These are phyloP conservation scores for Trichoderma atrobrunneum DNA, from an alignment of 2,329 filamentous ascomycete genomes.

Conservation along the genomic window DNA sequence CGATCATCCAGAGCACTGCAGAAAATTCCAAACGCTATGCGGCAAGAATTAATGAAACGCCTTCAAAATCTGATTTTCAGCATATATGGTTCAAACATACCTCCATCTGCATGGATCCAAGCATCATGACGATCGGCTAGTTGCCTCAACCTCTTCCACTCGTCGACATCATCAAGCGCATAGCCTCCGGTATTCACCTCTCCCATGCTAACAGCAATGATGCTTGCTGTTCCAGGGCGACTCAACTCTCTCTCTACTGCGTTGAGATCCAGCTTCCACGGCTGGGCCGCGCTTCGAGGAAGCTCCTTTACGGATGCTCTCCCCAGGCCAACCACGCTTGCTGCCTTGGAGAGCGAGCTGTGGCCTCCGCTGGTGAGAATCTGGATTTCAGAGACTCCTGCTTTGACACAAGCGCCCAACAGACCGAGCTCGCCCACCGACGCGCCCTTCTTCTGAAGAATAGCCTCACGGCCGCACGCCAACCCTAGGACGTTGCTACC, in stretches of 20 bases:
- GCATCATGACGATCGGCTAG: conserved; percentile 71
- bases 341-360: conserved; percentile 80
- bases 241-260: conserved; percentile 60
- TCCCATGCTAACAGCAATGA: conserved; percentile 77
- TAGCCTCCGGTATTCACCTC: conserved; percentile 91
- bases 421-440: conserved; percentile 70
- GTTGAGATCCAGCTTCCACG: conserved; percentile 68
- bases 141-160: conserved; percentile 61
- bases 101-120: conserved; percentile 88
- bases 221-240: conserved; percentile 56
- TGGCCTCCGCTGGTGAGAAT: conserved; percentile 80
- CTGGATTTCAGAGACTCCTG: conserved; percentile 66
- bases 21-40: conserved; percentile 77
- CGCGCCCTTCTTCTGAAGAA: conserved; percentile 41
- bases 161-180: conserved; percentile 55
- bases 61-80: not conserved
- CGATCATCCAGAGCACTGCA: conserved; percentile 60
- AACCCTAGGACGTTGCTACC: conserved; percentile 78
- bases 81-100: conserved; percentile 36
- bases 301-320: conserved; percentile 64
- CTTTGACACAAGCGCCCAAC: conserved; percentile 59
- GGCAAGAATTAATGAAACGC: not conserved
- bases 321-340: conserved; percentile 77
- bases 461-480: conserved; percentile 62
- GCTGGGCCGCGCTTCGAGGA: conserved; percentile 46